These are phyloP conservation scores for Soucietia sequanensis DNA, from an alignment of 805 yeast genomes.

Conservation along the genomic window DNA sequence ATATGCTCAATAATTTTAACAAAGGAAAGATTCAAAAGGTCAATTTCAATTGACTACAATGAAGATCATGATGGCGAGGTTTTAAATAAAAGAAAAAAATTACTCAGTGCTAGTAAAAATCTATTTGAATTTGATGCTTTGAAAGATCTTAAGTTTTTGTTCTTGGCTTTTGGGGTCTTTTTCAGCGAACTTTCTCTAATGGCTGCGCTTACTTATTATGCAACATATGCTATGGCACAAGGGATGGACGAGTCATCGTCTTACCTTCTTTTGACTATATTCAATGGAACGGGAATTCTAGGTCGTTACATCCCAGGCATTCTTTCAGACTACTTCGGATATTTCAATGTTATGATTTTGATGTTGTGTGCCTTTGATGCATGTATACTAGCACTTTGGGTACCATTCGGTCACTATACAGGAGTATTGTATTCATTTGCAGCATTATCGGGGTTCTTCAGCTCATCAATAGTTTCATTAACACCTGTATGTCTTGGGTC, in stretches of 20 bases:
- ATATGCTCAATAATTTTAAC: conserved; percentile 22
- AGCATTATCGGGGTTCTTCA: conserved; percentile 54
- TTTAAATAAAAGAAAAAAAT: conserved; percentile 4
- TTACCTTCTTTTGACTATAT: conserved; percentile 44
- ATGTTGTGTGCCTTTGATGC: conserved; percentile 48
- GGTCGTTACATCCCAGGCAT: conserved; percentile 59
- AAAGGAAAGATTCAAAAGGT: conserved; percentile 22
- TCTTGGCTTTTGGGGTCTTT: conserved; percentile 40
- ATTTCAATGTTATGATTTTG: conserved; percentile 53
- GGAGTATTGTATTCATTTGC: conserved; percentile 51
- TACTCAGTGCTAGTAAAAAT: conserved; percentile 11
- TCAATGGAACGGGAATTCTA: conserved; percentile 45
- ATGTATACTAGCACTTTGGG: conserved; percentile 57
- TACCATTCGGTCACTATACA: conserved; percentile 54
- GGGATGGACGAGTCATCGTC: conserved; percentile 46
- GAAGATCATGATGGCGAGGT: conserved; percentile 1
- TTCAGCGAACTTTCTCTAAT: conserved; percentile 52
- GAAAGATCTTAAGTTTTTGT: conserved; percentile 34
- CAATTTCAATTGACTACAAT: not conserved
- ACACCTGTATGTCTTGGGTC: conserved; percentile 71
- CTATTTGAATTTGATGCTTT: conserved; percentile 36
- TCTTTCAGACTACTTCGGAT: conserved; percentile 54
- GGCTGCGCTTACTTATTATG: conserved; percentile 51
- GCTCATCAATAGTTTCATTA: conserved; percentile 61
- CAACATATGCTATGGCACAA: conserved; percentile 54